Evolutionary conservation across 352 stramenopile genomes (phyloP).

Genomic region (Saprolegnia parasitica): DNA sequence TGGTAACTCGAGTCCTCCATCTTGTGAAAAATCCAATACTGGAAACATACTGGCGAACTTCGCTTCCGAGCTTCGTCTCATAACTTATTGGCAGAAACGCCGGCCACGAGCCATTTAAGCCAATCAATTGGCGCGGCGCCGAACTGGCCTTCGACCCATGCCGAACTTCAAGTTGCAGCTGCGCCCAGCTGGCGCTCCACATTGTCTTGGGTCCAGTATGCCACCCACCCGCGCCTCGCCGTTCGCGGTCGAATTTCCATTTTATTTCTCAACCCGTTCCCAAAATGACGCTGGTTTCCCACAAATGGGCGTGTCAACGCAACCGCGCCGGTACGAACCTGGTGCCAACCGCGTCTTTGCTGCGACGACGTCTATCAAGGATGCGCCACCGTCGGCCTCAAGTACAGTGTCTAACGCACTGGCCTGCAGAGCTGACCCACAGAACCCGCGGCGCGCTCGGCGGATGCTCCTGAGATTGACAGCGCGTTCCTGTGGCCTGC

Average conservation of each 20-base stretch:
- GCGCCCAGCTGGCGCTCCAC: neutral
- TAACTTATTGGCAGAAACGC: neutral
- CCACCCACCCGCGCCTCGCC: neutral
- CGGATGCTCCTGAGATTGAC: too few relatives aligned
- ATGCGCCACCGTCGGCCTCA: too few relatives aligned
- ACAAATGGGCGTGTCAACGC: neutral
- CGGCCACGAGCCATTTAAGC: neutral
- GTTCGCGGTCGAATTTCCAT: too few relatives aligned
- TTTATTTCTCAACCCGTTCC: too few relatives aligned
- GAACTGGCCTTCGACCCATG: conserved; percentile 7
- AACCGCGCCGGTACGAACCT: neutral
- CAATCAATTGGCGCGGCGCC: neutral
- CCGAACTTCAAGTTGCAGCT: conserved; percentile 16
- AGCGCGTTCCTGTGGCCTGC: too few relatives aligned
- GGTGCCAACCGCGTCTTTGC: neutral
- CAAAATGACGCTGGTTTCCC: neutral
- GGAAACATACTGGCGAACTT: conserved; percentile 16
- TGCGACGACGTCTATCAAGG: too few relatives aligned
- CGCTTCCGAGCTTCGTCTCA: conserved; percentile 16
- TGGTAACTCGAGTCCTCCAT: conserved; percentile 20
- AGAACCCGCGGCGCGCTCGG: too few relatives aligned
- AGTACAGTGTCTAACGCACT: too few relatives aligned
- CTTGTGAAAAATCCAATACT: conserved; percentile 24
- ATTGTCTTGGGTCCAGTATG: neutral
- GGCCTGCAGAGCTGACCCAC: too few relatives aligned